Evolutionary conservation across 208 protist species (phyloP), one percentile per base, ranked within the genome.

Genomic region (Trypanosomatidae sp.): DNA sequence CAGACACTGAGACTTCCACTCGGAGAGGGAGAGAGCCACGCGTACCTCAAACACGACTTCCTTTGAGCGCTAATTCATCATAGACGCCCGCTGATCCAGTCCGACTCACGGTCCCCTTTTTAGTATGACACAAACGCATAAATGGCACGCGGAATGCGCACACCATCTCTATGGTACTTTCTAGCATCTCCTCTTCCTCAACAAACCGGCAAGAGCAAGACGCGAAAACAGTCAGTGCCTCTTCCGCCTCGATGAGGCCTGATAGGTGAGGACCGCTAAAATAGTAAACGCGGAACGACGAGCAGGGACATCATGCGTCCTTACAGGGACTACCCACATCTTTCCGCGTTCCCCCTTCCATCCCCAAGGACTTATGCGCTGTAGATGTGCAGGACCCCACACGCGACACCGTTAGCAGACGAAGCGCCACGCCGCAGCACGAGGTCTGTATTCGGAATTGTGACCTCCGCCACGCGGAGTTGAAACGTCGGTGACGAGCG

Each of bases 401-500:
- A 94, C 22, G 84, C 43, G 12, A 94, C 88, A 19, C 90, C 88
- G 66, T 76, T 95, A 3, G 69, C 77, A 15, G 85, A 74, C 0
- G 77, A 83, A 15, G 90, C 92, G 1, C 92, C 92, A 19, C 81
- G 83, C 19, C 74, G 74, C 62, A 85, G 74, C 1, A 91, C 90
- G 2, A 69, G 28, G 12, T 74, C 80, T 58, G 83, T 89, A 69
- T 94, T 75, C 0, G 71, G 69, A n/a, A 97, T 89, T 1, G 90
- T 95, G 30, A 97, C 84, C 79, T 97, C 92, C 12, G 84, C 87
- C 62, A 97, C 92, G 28, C 89, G 90, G 64, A 97, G 62, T 69
- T 90, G 77, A 73, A 91, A 94, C 74, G 73, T 82, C 5, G 71
- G 80, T 0, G 66, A 60, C 7, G 76, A 75, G 22, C 92, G 92